Base-by-base conservation (phyloP, 1,139 yeast species). In the Casaregolazyma lundiana region DNA sequence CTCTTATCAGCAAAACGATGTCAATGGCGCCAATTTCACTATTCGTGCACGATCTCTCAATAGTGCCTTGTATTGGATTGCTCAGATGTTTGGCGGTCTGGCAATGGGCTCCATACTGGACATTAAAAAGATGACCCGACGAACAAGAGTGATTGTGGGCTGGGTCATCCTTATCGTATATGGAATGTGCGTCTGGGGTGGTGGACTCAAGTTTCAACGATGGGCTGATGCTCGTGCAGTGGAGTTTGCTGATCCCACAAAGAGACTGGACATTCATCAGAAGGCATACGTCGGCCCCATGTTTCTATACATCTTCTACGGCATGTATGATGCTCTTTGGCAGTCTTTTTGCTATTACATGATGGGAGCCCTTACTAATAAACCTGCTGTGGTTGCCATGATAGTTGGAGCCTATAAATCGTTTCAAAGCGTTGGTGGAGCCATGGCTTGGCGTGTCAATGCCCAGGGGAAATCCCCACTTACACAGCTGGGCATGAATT, bases 241-340 rank as follows among this genome's bases (percentile, higher is more conserved):
- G 8, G 30, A 35, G 19, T 26, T 26, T 26, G 32, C 32, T 6
- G 32, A 26, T 26, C 20, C 32, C 2, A 50, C 53, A 17, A 44
- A 35, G 17, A 24, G 49, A 21, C 57, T 52, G 44, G 43, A 49
- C 20, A 43, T 54, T 36, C 57, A 54, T 48, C 52, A 22, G 21
- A 38, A 38, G 20, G 57, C 53, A 44, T 77, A 75, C 58, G 68
- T 76, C 45, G 82, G 82, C 2, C 81, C 82, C 19, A 70, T 77
- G 72, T 75, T 77, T 65, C 67, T 78, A 53, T 78, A 78, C 66
- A 75, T 79, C 60, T 77, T 77, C 63, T 79, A 78, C 62, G 84
- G 84, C 40, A 64, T 67, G 35, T 77, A 63, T 55, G 84, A 79
- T 62, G 78, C 84, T 24, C 60, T 78, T 48, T 79, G 72, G 72